phyloP scores from a whole-genome alignment of 805 yeast species.

The Starmerella asiatica region DNA sequence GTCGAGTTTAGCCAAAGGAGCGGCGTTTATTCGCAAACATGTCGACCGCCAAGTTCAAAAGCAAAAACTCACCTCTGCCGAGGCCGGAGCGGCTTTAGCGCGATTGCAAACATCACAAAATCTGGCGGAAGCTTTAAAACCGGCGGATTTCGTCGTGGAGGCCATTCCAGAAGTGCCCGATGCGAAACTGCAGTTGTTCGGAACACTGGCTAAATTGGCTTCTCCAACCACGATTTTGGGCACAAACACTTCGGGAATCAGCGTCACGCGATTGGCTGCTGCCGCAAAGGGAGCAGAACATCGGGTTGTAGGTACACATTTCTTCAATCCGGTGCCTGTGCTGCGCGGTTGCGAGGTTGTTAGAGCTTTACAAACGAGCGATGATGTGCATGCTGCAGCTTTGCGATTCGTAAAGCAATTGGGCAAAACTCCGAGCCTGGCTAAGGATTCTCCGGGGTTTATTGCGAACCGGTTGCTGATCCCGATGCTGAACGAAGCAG shows the following conservation, averaged over 20 bases:
- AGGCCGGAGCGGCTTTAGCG: slow-evolving; percentile 23
- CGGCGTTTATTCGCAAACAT: slow-evolving; percentile 28
- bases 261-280: slow-evolving; percentile 33
- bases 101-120: slow-evolving; percentile 22
- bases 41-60: slow-evolving; percentile 30
- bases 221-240: slow-evolving; percentile 26
- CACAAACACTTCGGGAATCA: slow-evolving; percentile 33
- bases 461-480: slow-evolving; percentile 32
- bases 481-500: slow-evolving; percentile 35
- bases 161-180: slow-evolving; percentile 33
- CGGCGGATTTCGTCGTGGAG: slow-evolving; percentile 31
- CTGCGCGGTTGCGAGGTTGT: slow-evolving; percentile 34
- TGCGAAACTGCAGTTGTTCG: slow-evolving; percentile 28
- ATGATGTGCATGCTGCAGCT: slow-evolving; percentile 25
- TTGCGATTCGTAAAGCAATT: slow-evolving; percentile 25
- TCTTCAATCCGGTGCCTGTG: slow-evolving; percentile 37
- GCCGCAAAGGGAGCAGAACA: slow-evolving; percentile 31
- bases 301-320: slow-evolving; percentile 33
- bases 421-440: slow-evolving; percentile 30
- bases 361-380: slow-evolving; percentile 31
- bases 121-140: slow-evolving; percentile 21
- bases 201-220: slow-evolving; percentile 24
- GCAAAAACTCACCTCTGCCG: slow-evolving; percentile 24
- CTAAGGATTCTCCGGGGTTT: slow-evolving; percentile 33
- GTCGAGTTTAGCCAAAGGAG: slow-evolving; percentile 26